Evolutionary conservation across 2,329 filamentous ascomycete species (phyloP).

Genomic region (Exophiala calicioides): DNA sequence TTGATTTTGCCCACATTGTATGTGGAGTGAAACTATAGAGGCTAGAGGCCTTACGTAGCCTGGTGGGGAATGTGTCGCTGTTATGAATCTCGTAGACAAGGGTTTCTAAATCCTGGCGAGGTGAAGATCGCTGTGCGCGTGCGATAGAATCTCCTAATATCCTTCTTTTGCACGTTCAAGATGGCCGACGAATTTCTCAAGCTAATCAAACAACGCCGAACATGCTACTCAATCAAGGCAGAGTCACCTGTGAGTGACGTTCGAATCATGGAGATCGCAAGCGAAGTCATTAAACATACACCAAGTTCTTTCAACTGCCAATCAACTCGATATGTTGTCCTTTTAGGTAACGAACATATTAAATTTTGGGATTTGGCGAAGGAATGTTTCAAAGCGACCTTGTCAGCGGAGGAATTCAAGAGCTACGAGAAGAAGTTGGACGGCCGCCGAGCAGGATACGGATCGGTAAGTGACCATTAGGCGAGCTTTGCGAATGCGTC

Average conservation of each 20-base stretch:
- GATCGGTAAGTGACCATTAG: constrained; percentile 6
- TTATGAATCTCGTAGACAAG: too few relatives aligned
- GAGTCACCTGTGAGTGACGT: constrained; percentile 6
- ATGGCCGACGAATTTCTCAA: constrained; percentile 14
- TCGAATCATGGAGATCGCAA: constrained; percentile 13
- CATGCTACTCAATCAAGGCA: constrained; percentile 13
- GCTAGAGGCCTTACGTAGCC: too few relatives aligned
- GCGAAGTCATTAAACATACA: constrained; percentile 16
- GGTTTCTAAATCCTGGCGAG: too few relatives aligned
- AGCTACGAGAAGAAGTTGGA: constrained; percentile 3
- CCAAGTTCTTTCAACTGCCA: constrained; percentile 89
- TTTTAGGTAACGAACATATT: constrained; percentile 79
- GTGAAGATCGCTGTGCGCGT: neutral
- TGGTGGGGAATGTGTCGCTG: too few relatives aligned
- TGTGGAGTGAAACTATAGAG: too few relatives aligned
- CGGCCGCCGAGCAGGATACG: neutral
- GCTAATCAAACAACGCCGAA: constrained; percentile 9
- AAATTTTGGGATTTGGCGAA: constrained; percentile 74
- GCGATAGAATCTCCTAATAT: neutral
- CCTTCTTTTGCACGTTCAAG: neutral
- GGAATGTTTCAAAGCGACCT: neutral
- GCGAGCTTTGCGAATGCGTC: too few relatives aligned
- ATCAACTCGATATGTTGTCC: constrained; percentile 73
- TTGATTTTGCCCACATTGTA: too few relatives aligned
- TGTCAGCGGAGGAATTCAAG: neutral